Conservation (phyloP, 2,329 filamentous ascomycete genomes). For the Nemania serpens region DNA sequence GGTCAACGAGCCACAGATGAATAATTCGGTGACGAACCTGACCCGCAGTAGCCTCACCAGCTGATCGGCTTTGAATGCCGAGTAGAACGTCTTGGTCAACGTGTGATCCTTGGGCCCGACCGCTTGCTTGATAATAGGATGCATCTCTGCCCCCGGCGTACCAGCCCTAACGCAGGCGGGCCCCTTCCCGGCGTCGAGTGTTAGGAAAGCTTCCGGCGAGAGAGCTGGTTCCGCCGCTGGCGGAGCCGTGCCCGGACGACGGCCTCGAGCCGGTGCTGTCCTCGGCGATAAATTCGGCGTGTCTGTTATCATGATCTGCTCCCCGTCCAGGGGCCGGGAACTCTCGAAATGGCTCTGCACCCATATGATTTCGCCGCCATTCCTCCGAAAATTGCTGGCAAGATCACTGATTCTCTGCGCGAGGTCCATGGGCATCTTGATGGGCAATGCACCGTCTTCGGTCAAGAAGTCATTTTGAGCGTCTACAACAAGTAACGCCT, state of each 20-base stretch:
- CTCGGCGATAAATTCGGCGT: constrained; percentile 16
- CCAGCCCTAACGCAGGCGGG: constrained; percentile 51
- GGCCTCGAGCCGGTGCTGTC: constrained; percentile 30
- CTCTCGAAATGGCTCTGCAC: constrained; percentile 74
- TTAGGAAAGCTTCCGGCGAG: constrained; percentile 48
- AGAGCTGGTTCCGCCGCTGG: constrained; percentile 30
- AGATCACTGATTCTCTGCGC: constrained; percentile 69
- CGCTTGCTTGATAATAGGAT: constrained; percentile 47
- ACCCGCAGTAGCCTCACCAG: constrained; percentile 79
- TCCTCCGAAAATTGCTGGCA: constrained; percentile 72
- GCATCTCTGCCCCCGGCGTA: constrained; percentile 53
- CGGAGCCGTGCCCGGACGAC: constrained; percentile 35
- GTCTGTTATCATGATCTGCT: constrained; percentile 54
- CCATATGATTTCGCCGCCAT: constrained; percentile 79
- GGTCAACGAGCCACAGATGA: constrained; percentile 82
- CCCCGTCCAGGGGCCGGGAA: constrained; percentile 61
- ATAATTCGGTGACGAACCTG: constrained; percentile 87
- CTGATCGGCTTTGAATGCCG: constrained; percentile 77
- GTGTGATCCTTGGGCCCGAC: constrained; percentile 56
- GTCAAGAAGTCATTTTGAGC: constrained; percentile 89
- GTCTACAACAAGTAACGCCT: constrained; percentile 81
- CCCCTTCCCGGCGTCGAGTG: constrained; percentile 40
- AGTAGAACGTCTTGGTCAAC: constrained; percentile 79
- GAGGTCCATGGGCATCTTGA: constrained; percentile 67
- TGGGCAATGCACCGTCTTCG: constrained; percentile 67